Evolutionary conservation across 2,329 filamentous ascomycete species (phyloP).

Genomic region (Diplodia scrobiculata): DNA sequence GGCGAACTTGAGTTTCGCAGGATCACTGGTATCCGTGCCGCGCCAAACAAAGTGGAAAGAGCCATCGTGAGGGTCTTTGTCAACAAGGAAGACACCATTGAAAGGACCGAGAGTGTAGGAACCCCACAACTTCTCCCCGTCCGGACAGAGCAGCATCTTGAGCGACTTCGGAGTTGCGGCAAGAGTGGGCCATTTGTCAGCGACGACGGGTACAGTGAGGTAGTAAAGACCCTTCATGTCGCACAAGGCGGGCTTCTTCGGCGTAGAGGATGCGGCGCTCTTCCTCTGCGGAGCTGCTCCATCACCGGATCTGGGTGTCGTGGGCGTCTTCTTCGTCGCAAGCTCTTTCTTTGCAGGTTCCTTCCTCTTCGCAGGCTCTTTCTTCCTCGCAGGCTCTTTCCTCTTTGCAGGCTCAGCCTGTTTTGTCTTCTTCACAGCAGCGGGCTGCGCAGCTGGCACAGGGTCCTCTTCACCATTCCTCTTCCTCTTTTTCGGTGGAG

Average conservation of each 20-base stretch:
- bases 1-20: neutral
- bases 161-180: neutral
- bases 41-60: neutral
- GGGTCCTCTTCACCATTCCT: neutral
- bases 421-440: neutral
- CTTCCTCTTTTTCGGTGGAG: constrained; percentile 18
- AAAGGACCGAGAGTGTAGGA: constrained; percentile 6
- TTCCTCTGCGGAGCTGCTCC: neutral
- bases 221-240: neutral
- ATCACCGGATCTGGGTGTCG: neutral
- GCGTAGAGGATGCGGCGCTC: neutral
- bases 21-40: constrained; percentile 1
- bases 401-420: neutral
- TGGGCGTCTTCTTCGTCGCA: neutral
- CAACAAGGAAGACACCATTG: neutral
- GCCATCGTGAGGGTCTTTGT: neutral
- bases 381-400: neutral
- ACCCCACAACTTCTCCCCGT: constrained; percentile 5
- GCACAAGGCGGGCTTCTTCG: neutral
- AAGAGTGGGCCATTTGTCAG: neutral
- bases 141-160: constrained; percentile 2
- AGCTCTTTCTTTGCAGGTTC: neutral
- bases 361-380: neutral
- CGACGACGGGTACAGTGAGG: neutral
- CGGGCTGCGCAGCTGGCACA: neutral